Evolutionary conservation across 345 rosid species (phyloP), one percentile per base, ranked within the genome.

Genomic region (Excoecaria cochinchinensis): DNA sequence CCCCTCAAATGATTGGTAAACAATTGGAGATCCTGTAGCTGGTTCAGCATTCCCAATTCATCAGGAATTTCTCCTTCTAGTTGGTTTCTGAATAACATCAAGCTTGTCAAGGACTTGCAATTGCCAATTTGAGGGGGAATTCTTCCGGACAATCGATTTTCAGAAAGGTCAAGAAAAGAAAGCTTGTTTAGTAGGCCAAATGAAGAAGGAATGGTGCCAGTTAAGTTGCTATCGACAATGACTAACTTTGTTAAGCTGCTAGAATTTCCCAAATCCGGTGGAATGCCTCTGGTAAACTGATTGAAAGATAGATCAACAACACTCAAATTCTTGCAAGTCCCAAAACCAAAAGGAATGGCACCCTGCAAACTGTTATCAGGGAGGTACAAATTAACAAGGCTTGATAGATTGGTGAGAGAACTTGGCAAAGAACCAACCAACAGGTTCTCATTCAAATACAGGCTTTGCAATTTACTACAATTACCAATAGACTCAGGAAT

Each of bases 41-140:
- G n/a, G 53, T 79, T 80, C 24, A 92, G 79, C 82, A 67, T 79
- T 6, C 94, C 93, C 67, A 90, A 76, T 58, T 88, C 85, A 31
- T 53, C 71, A 0, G 94, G 98, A 78, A 94, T 88, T 77, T 61
- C 79, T 3, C 96, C 98, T 69, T 84, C 85, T 17, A 94, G 90
- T 76, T 84, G 89, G 85, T 94, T 94, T 1, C 70, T 60, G 59
- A 87, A 77, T 19, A 87, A 72, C 64, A 47, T 76, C 59, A 94
- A 76, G 66, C 21, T 16, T 42, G 3, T 78, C 82, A 94, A 80
- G 67, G 90, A 86, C 84, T 82, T 83, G 77, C 98, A 92, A 36
- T 85, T 84, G 22, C 94, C 97, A 0, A 94, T 78, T 81, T 90
- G 88, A 0, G 80, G 51, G 6, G 98, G 98, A 62, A 94, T 88